Evolutionary conservation across 1,139 yeast species (phyloP), one percentile per base, ranked within the genome.

Genomic region (Arxiozyma telluris): DNA sequence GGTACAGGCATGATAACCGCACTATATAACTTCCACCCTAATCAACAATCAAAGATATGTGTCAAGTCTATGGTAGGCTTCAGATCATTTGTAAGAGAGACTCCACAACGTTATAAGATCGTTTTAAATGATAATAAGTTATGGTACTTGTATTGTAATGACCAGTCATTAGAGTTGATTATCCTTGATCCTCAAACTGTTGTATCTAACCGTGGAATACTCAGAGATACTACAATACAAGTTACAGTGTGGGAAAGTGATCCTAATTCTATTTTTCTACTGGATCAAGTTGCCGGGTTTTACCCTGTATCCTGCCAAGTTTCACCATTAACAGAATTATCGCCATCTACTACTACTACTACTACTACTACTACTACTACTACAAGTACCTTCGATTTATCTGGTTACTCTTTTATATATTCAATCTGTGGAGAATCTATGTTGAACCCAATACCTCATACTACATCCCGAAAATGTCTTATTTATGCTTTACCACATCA

Each of bases 1-100:
- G 94, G 94, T 18, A 83, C 83, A 86, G 91, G 91, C 0, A 80
- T 84, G 56, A 71, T 83, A 17, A 80, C 88, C 5, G 84, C 86
- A 1, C 72, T 82, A 3, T 85, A 84, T 58, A 71, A 74, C n/a
- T 38, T 21, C 15, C 17, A 21, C 20, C 49, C 49, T 17, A 17
- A 46, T 15, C 23, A 20, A 34, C 15, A 12, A 17, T 27, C 23
- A 18, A 18, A 34, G n/a, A 34, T 27, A 15, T 46, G 49, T 34
- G 23, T 46, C 23, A 46, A 46, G 34, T 81, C 88, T 34, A 63
- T 81, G 49, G 86, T 84, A 43, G 94, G 93, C 0, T 73, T 85
- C 61, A 79, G 79, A 64, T 66, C 73, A n/a, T 71, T 81, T 42
- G 62, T 60, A 9, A 67, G 64, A 57, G 59, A 61, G 65, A 67